These are phyloP conservation scores for Taiwanofungus camphoratus DNA, from an alignment of 1,284 basidiomycete genomes.

Conservation along the genomic window DNA sequence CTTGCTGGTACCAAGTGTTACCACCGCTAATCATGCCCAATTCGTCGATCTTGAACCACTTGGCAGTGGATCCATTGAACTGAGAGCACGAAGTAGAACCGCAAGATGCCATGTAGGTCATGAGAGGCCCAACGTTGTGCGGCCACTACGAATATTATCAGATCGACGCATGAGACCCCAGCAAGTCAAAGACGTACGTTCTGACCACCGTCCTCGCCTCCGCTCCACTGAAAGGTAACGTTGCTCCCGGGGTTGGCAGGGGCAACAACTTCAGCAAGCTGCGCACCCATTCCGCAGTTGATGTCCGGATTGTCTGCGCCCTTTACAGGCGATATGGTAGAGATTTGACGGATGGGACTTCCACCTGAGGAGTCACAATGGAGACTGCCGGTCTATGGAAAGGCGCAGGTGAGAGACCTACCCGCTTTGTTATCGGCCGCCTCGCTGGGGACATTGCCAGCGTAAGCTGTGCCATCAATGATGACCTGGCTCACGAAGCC, in stretches of 20 bases:
- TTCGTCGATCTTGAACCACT: slow-evolving; percentile 68
- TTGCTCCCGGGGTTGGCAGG: slow-evolving; percentile 59
- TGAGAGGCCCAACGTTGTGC: slow-evolving; percentile 64
- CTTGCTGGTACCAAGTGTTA: slow-evolving; percentile 36
- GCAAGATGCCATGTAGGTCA: slow-evolving; percentile 69
- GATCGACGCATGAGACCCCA: too few relatives aligned
- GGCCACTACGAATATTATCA: slow-evolving; percentile 46
- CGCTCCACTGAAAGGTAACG: slow-evolving; percentile 55
- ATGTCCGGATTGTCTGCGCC: slow-evolving; percentile 51
- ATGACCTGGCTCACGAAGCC: slow-evolving; percentile 49
- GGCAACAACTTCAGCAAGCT: slow-evolving; percentile 46
- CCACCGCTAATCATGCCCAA: slow-evolving; percentile 34
- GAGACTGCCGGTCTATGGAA: background rate
- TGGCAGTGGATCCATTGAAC: slow-evolving; percentile 49
- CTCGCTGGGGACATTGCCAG: slow-evolving; percentile 47
- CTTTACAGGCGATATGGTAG: slow-evolving; percentile 53
- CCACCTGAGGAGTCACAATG: background rate
- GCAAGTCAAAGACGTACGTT: slow-evolving; percentile 35
- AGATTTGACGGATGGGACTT: slow-evolving; percentile 59
- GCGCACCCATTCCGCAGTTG: slow-evolving; percentile 59
- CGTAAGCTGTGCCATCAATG: slow-evolving; percentile 50
- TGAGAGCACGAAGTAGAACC: slow-evolving; percentile 49
- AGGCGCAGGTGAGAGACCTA: background rate
- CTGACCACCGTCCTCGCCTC: slow-evolving; percentile 34
- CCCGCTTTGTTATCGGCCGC: slow-evolving; percentile 20